Conservation (phyloP, 2,329 filamentous ascomycete genomes). For the Hypoxylon sp. region DNA sequence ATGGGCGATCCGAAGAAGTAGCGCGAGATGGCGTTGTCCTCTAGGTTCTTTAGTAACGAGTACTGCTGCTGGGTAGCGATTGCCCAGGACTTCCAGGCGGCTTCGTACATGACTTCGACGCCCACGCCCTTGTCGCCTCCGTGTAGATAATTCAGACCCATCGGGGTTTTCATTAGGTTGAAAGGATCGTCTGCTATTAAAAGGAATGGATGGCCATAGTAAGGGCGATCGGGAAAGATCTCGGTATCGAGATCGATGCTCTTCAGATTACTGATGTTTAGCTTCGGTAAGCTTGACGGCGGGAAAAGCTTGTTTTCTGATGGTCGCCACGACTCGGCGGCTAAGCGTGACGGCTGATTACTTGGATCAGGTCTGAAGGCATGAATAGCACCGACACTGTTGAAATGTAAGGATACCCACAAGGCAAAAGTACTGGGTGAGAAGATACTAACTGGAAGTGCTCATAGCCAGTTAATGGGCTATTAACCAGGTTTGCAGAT, state of each 20-base stretch:
- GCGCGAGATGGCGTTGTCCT: constrained; percentile 59
- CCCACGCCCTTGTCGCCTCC: constrained; percentile 32
- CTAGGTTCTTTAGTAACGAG: constrained; percentile 66
- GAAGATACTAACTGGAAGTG: constrained; percentile 60
- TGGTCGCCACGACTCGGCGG: constrained; percentile 58
- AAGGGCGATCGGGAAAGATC: constrained; percentile 55
- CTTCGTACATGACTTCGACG: constrained; percentile 54
- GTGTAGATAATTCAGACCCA: constrained; percentile 58
- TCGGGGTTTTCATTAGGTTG: constrained; percentile 62
- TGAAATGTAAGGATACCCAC: background rate
- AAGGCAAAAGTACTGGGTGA: background rate
- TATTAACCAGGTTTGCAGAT: constrained; percentile 71
- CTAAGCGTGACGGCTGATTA: constrained; percentile 46
- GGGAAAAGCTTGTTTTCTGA: constrained; percentile 51
- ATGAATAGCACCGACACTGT: constrained; percentile 61
- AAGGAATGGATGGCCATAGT: constrained; percentile 67
- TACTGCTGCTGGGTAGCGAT: constrained; percentile 65
- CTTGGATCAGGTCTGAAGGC: constrained; percentile 67
- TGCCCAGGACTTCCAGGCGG: constrained; percentile 64
- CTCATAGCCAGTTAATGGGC: constrained; percentile 66
- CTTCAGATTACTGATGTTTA: constrained; percentile 42
- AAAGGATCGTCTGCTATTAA: constrained; percentile 55
- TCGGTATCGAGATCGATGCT: constrained; percentile 26
- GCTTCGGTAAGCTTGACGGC: constrained; percentile 38
- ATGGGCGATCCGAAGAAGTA: constrained; percentile 63